Base-by-base conservation (phyloP, 1,284 basidiomycete species). In the Marasmius oreades region DNA sequence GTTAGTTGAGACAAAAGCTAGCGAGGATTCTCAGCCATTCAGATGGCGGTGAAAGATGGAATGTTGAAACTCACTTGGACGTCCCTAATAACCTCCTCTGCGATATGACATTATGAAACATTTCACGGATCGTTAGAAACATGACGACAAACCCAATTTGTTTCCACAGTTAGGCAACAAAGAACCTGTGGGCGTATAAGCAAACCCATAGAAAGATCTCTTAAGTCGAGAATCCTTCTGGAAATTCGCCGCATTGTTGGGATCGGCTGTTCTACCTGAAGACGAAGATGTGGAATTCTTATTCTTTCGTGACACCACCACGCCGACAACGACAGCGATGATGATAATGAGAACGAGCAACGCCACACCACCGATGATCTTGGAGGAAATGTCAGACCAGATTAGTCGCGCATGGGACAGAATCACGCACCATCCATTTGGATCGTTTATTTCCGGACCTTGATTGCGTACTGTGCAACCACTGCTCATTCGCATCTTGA, bases 131-230 rank as follows among this genome's bases (percentile, higher is more conserved):
- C 16, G 28, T 22, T 23, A 26, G 24, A n/a, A 22, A 18, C 26
- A 18, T 28, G 18, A 28, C 16, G 5, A 68, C 79, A 53, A 47
- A 80, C 81, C 64, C 3, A 80, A 69, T 2, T 68, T 74, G 51
- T 72, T 80, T 18, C 78, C 78, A 59, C 84, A 85, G 22, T 70
- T 57, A 2, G 82, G 81, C 33, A 78, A 65, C 59, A 80, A 77
- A 5, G 76, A 73, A 55, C 82, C 79, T 44, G 75, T 73, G 1
- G 89, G 88, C 0, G 86, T 87, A 69, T 92, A 92, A 0, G 88
- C 87, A n/a, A 92, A 31, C 23, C 64, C 65, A 64, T 77, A 92
- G 73, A 89, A 89, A 11, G 77, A 77, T 56, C 85, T 77, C 62
- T 84, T 77, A 47, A 93, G 72, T 8, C 75, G 70, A 4, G 76